These are phyloP conservation scores for Candida krabiensis DNA, from an alignment of 805 yeast species.

Conservation along the genomic window DNA sequence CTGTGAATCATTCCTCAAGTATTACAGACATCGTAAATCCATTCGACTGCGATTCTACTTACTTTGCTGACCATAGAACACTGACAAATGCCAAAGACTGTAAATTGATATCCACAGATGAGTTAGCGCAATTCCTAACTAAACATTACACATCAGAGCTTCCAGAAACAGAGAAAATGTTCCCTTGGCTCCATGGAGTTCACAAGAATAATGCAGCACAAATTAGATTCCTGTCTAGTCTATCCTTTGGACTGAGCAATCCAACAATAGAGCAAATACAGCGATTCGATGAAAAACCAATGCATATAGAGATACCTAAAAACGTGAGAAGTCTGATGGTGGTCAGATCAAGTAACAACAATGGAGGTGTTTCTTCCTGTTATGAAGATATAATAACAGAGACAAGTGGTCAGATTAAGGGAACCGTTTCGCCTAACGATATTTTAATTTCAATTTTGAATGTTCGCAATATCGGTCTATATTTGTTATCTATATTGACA, in stretches of 20 bases:
- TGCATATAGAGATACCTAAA: slow-evolving; percentile 21
- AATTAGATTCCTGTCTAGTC: slow-evolving; percentile 40
- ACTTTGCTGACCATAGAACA: slow-evolving; percentile 22
- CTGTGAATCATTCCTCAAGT: neutral
- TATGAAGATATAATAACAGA: slow-evolving; percentile 33
- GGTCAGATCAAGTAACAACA: slow-evolving; percentile 30
- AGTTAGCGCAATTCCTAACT: slow-evolving; percentile 22
- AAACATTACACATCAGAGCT: slow-evolving; percentile 31
- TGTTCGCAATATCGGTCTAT: slow-evolving; percentile 27
- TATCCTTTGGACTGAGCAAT: slow-evolving; percentile 14
- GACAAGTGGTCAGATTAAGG: slow-evolving; percentile 49
- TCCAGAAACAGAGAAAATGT: slow-evolving; percentile 68
- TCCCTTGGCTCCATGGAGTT: slow-evolving; percentile 91
- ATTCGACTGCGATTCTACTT: slow-evolving; percentile 21
- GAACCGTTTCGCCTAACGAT: slow-evolving; percentile 55
- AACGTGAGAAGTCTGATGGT: slow-evolving; percentile 29
- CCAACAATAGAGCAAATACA: neutral
- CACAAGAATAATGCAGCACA: slow-evolving; percentile 57
- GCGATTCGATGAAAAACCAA: slow-evolving; percentile 6
- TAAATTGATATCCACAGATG: slow-evolving; percentile 27
- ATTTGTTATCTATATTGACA: slow-evolving; percentile 29
- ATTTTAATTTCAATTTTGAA: slow-evolving; percentile 46
- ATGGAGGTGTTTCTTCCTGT: slow-evolving; percentile 29
- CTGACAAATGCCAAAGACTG: slow-evolving; percentile 14
- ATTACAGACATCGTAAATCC: slow-evolving; percentile 11